Evolutionary conservation across 768 basidiomycete species (phyloP), one percentile per base, ranked within the genome.

Genomic region (Psilocybe tampanensis): DNA sequence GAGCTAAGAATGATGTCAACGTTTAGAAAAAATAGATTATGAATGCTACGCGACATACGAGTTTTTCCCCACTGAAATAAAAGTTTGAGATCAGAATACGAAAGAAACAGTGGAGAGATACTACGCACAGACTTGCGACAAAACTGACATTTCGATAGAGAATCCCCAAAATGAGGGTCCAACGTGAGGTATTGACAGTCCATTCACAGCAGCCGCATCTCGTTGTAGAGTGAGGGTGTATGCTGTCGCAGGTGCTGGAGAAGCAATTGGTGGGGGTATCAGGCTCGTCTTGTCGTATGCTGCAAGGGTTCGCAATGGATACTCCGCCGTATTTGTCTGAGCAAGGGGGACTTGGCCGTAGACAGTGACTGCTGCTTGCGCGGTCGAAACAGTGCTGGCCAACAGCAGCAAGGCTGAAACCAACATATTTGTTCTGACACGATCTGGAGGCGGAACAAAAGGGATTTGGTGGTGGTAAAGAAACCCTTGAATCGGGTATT

Each of bases 71-170:
- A 85, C 84, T 84, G 52, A 26, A 24, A 45, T 26, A 18, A n/a
- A n/a, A 29, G 11, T 9, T 33, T 18, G 41, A n/a, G 52, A 36
- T 17, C 22, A 17, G 17, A 21, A 34, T 7, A 29, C 29, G 5
- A 29, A 29, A 29, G 4, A 29, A 5, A 29, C 29, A n/a, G n/a
- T 29, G 21, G n/a, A 53, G 42, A 58, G 36, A 76, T 59, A 23
- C 6, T 44, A 81, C 71, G 64, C 68, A 89, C 88, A 69, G 60
- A 89, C 76, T 73, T 84, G 83, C 53, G 80, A 82, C 7, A 85
- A 78, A 9, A 91, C 85, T 41, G 88, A 89, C 76, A 90, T 80
- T 69, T 92, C 90, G 42, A 92, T 80, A 3, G 86, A 89, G 66
- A 92, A 90, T 2, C 88, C 89, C 54, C 85, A 79, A 62, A 90